Evolutionary conservation across 768 basidiomycete species (phyloP), one percentile per base, ranked within the genome.

Genomic region (Boletus edulis): DNA sequence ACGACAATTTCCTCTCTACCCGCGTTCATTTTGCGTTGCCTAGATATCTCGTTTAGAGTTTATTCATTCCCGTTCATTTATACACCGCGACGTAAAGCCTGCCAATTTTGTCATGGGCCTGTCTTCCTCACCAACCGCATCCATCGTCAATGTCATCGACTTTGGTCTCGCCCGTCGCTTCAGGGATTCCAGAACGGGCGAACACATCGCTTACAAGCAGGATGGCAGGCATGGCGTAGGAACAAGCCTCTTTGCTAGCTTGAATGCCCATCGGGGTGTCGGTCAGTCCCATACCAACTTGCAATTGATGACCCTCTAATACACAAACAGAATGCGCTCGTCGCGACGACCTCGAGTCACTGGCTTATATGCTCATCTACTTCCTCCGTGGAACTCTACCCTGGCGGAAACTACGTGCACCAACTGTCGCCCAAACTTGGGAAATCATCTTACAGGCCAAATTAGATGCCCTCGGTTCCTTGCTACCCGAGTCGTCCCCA

Each of bases 81-180:
- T 97, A 40, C 96, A 98, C 71, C 90, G 96, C 61, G 96, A 98
- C 69, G 89, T 99, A 73, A 99, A 98, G 72, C 96, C 96, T 37
- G 96, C 96, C 65, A 98, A 99, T 75, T 99, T 99, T 69, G 87
- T 99, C 57, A 98, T 98, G 92, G 91, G 93, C 59, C 51, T 54
- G 15, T 45, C 67, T 0, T 81, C 84, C 44, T 84, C 84, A 58
- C 86, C 83, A 59, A 76, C 81, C 70, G 66, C 80, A 0, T 79
- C 81, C 62, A 73, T 86, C 64, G 94, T 99, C 68, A 96, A 98
- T 71, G 90, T 99, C 61, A 91, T 91, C 62, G 89, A 91, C 74
- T 91, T 91, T 72, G 89, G 89, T 14, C 85, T 91, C 44, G 88
- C 89, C 0, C 89, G 89, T 68, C 87, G 86, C 61, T 91, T 81